Base-by-base conservation (phyloP, 805 yeast species). In the Myxozyma mucilagina region DNA sequence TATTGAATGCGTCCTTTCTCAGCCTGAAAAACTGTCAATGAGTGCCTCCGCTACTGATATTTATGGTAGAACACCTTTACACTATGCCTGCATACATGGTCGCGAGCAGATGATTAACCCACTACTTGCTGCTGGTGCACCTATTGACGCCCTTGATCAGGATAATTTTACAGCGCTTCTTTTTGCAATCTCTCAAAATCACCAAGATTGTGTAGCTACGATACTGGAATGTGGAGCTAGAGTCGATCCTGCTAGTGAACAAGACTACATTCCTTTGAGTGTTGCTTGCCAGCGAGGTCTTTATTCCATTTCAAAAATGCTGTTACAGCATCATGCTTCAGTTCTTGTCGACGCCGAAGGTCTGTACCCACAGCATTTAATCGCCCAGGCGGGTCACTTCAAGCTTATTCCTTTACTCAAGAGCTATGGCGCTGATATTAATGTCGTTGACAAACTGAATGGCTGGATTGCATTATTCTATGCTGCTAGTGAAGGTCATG, bases 401-500 rank as follows among this genome's bases (percentile, higher is more conserved):
- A 77, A 84, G 59, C 78, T 93, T 36, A 84, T 94, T 11, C 82
- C 86, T 35, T 73, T 91, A 49, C 76, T 94, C 38, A 72, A 71
- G 16, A 75, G 81, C n/a, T 80, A 87, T 65, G 74, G 75, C 10
- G 75, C 89, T 1, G 84, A 87, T 68, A 84, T 93, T 4, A 89
- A 94, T 73, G 85, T 83, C 61, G 69, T 86, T 8, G 98, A 94
- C 74, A 87, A 89, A 56, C 84, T 90, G 59, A 91, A 92, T 71
- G 87, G 87, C 68, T 94, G 98, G 97, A 86, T 97, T 0, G 96
- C 98, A 0, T 80, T 94, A 1, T 90, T 91, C 69, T 93, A 94
- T 73, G 89, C 97, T 20, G 92, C 92, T 1, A 84, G 85, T 65
- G 93, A 89, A 67, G 97, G 97, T 1, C 90, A 87, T 71, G 80